Evolutionary conservation across 2,329 filamentous ascomycete genomes (phyloP).

Genomic region (Capronia americana): DNA sequence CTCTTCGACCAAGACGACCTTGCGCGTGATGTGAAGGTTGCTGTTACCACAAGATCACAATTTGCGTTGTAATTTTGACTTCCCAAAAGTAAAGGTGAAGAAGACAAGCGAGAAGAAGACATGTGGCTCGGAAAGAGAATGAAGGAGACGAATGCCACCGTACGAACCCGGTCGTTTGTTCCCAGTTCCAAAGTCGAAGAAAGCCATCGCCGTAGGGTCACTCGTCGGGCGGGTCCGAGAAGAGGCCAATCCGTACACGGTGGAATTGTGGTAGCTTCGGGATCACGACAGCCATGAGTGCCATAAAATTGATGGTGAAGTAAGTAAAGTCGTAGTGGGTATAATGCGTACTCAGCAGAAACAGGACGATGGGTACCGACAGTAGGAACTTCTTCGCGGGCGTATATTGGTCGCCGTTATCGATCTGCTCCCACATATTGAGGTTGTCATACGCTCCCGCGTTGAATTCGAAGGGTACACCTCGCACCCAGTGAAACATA

Average conservation of each 20-base stretch:
- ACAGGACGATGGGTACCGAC: slow-evolving; percentile 90
- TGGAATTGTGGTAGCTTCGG: slow-evolving; percentile 91
- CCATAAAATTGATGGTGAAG: slow-evolving; percentile 96
- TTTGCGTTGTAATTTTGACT: slow-evolving; percentile 15
- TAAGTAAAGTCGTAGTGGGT: slow-evolving; percentile 97
- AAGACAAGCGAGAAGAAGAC: slow-evolving; percentile 21
- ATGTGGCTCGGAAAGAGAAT: slow-evolving; percentile 9
- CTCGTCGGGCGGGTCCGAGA: slow-evolving; percentile 72
- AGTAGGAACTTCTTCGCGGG: slow-evolving; percentile 98
- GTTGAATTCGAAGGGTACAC: slow-evolving; percentile 98
- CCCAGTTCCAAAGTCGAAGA: slow-evolving; percentile 4
- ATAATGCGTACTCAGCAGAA: slow-evolving; percentile 97
- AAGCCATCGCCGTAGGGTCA: slow-evolving; percentile 14
- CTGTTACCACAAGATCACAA: slow-evolving; percentile 10
- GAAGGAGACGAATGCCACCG: slow-evolving; percentile 3
- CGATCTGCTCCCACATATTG: slow-evolving; percentile 99
- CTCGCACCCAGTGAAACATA: slow-evolving; percentile 99
- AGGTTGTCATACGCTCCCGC: slow-evolving; percentile 97
- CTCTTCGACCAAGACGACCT: not conserved
- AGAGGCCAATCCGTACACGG: slow-evolving; percentile 76
- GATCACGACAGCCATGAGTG: slow-evolving; percentile 89
- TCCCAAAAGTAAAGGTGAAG: slow-evolving; percentile 18
- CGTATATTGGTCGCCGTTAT: slow-evolving; percentile 98
- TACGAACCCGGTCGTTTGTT: not conserved
- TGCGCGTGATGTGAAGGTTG: slow-evolving; percentile 2